These are phyloP conservation scores for Hortiboletus rubellus DNA, from an alignment of 1,284 basidiomycete genomes.

Conservation along the genomic window DNA sequence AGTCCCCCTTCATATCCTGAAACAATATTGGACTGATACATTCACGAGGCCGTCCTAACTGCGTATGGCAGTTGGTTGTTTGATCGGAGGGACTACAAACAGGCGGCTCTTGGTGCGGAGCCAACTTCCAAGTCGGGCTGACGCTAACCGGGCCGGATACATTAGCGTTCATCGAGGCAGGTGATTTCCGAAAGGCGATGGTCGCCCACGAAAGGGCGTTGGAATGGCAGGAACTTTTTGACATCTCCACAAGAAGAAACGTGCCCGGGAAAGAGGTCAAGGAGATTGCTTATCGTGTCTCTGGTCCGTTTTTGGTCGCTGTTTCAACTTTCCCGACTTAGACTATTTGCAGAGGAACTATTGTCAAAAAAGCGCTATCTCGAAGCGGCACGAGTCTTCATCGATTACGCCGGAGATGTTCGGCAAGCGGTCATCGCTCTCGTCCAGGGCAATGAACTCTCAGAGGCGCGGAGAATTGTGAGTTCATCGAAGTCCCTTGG, in stretches of 20 bases:
- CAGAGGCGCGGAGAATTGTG: conserved; percentile 86
- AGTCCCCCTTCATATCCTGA: conserved; percentile 21
- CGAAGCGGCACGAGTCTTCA: conserved; percentile 82
- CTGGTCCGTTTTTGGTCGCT: conserved; percentile 50
- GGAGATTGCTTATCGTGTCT: conserved; percentile 70
- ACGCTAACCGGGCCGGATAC: conserved; percentile 8
- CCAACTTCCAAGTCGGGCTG: neutral
- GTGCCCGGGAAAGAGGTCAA: conserved; percentile 53
- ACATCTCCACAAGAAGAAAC: conserved; percentile 59
- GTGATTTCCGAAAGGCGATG: conserved; percentile 70
- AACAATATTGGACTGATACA: conserved; percentile 2
- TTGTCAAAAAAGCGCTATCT: conserved; percentile 72
- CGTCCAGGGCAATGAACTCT: conserved; percentile 79
- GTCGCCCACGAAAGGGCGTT: conserved; percentile 83
- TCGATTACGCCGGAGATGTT: conserved; percentile 84
- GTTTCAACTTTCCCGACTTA: conserved; percentile 4
- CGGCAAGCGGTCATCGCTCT: conserved; percentile 78
- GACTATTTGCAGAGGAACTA: conserved; percentile 65
- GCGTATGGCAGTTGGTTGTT: conserved; percentile 89
- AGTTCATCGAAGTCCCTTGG: conserved; percentile 26
- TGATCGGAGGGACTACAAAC: conserved; percentile 78
- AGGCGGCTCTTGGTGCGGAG: conserved; percentile 75
- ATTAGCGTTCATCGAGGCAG: conserved; percentile 73
- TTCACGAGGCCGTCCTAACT: conserved; percentile 57
- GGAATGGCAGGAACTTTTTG: conserved; percentile 89